Conservation (phyloP, 2,329 filamentous ascomycete genomes). For the Ilyonectria destructans region DNA sequence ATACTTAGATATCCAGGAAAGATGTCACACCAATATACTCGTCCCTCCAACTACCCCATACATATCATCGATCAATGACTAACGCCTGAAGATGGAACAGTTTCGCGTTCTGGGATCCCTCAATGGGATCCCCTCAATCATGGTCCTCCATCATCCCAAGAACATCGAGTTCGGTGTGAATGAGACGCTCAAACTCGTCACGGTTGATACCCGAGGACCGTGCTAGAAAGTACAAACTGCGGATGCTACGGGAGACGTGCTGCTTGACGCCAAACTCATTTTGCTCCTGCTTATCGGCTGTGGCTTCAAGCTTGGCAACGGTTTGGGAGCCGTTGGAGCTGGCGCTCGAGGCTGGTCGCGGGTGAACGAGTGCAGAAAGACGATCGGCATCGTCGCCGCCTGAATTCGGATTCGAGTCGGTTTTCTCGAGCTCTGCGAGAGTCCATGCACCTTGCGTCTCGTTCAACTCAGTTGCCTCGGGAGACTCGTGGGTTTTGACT, state of each 20-base stretch:
- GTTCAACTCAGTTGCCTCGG: slow-evolving; percentile 43
- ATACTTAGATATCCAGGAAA: slow-evolving; percentile 32
- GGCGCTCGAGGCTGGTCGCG: slow-evolving; percentile 73
- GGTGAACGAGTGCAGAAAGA: slow-evolving; percentile 65
- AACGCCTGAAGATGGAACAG: slow-evolving; percentile 13
- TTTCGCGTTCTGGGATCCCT: background rate
- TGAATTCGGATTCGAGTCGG: slow-evolving; percentile 51
- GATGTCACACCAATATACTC: slow-evolving; percentile 11
- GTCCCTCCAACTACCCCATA: slow-evolving; percentile 9
- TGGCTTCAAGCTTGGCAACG: slow-evolving; percentile 75
- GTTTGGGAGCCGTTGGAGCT: slow-evolving; percentile 70
- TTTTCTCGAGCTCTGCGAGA: slow-evolving; percentile 61
- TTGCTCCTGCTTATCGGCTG: slow-evolving; percentile 71
- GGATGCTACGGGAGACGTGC: slow-evolving; percentile 83
- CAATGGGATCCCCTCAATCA: slow-evolving; percentile 41
- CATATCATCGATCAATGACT: slow-evolving; percentile 10
- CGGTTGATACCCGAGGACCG: slow-evolving; percentile 80
- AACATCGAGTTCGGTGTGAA: slow-evolving; percentile 80
- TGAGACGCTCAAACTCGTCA: slow-evolving; percentile 81
- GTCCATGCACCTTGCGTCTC: slow-evolving; percentile 59
- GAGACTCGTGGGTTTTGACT: slow-evolving; percentile 30
- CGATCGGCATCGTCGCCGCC: slow-evolving; percentile 52
- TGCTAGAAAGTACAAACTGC: slow-evolving; percentile 82
- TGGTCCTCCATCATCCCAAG: slow-evolving; percentile 79
- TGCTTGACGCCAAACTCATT: slow-evolving; percentile 83